These are phyloP conservation scores for Trypanosoma theileri DNA, from an alignment of 208 protist species.

Conservation along the genomic window DNA sequence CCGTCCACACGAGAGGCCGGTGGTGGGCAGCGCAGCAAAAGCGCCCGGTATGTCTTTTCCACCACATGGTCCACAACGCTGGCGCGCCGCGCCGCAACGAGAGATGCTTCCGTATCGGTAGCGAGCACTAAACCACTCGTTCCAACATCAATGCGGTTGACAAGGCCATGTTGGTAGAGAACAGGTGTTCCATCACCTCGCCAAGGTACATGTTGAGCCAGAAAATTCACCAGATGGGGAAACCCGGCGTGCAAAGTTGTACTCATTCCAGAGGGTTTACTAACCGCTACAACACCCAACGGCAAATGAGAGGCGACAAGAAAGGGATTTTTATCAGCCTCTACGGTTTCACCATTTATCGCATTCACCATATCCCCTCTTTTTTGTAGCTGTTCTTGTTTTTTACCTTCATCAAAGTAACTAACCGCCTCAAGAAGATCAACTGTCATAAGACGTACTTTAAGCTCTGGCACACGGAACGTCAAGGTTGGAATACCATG, in stretches of 20 bases:
- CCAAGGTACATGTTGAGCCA: constrained; percentile 51
- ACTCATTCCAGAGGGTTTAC: constrained; percentile 62
- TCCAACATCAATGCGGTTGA: constrained; percentile 84
- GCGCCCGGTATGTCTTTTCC: constrained; percentile 61
- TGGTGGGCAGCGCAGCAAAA: constrained; percentile 51
- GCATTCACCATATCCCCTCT: not conserved
- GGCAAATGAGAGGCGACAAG: constrained; percentile 43
- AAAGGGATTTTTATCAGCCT: not conserved
- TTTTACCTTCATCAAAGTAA: constrained; percentile 14
- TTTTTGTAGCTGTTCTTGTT: not conserved
- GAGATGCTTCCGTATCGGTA: constrained; percentile 24
- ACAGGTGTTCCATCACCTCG: constrained; percentile 27
- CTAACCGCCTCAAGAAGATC: constrained; percentile 31
- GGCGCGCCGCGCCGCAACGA: constrained; percentile 35
- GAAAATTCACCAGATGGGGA: constrained; percentile 45
- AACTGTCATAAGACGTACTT: constrained; percentile 35
- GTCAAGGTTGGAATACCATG: not conserved
- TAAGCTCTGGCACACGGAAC: constrained; percentile 36
- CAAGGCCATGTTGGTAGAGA: constrained; percentile 68
- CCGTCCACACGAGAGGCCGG: constrained; percentile 26
- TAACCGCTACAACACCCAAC: constrained; percentile 57
- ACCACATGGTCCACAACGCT: constrained; percentile 41
- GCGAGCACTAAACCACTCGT: constrained; percentile 77
- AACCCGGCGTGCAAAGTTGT: constrained; percentile 61
- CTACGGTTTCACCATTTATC: not conserved